phyloP scores from a whole-genome alignment of 2,329 filamentous ascomycete genomes.

The Claviceps sp. region DNA sequence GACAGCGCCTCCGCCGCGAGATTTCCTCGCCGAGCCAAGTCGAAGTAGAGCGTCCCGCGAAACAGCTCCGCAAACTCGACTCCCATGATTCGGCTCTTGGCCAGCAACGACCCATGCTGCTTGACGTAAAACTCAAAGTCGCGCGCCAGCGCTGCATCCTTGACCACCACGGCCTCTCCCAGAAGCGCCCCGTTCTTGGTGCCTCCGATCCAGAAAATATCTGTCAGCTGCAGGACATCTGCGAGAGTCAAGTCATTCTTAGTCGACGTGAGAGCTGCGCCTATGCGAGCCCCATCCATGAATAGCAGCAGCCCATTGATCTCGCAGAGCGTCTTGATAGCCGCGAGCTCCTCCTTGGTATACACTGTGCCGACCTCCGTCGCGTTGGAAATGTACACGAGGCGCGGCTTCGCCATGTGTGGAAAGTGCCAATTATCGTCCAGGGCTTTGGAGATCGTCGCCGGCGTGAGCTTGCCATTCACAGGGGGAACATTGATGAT shows the following conservation, averaged over 20 bases:
- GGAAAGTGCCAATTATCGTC: constrained; percentile 37
- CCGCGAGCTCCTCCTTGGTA: constrained; percentile 26
- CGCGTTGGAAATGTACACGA: constrained; percentile 40
- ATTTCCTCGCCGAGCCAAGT: constrained; percentile 31
- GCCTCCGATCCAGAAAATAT: constrained; percentile 42
- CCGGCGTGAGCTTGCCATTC: constrained; percentile 33
- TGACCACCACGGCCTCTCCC: constrained; percentile 37
- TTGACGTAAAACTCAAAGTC: constrained; percentile 39
- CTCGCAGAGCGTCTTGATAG: constrained; percentile 29
- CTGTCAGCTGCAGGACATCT: constrained; percentile 32
- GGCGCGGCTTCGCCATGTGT: constrained; percentile 35
- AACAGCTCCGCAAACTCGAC: constrained; percentile 37
- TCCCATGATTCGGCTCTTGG: constrained; percentile 35
- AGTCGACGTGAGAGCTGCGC: constrained; percentile 27
- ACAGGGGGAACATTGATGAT: constrained; percentile 32
- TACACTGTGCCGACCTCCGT: constrained; percentile 38
- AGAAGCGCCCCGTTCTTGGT: constrained; percentile 38
- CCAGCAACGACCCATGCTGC: constrained; percentile 35
- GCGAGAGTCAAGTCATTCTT: constrained; percentile 28
- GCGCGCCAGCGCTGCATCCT: constrained; percentile 24
- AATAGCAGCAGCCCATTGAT: constrained; percentile 27
- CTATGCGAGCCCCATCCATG: constrained; percentile 34
- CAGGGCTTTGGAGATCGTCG: constrained; percentile 26
- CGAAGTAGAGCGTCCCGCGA: constrained; percentile 29
- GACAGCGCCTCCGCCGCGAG: constrained; percentile 30